phyloP scores from a whole-genome alignment of 495 filamentous ascomycete genomes.

The Tuber calosporum region DNA sequence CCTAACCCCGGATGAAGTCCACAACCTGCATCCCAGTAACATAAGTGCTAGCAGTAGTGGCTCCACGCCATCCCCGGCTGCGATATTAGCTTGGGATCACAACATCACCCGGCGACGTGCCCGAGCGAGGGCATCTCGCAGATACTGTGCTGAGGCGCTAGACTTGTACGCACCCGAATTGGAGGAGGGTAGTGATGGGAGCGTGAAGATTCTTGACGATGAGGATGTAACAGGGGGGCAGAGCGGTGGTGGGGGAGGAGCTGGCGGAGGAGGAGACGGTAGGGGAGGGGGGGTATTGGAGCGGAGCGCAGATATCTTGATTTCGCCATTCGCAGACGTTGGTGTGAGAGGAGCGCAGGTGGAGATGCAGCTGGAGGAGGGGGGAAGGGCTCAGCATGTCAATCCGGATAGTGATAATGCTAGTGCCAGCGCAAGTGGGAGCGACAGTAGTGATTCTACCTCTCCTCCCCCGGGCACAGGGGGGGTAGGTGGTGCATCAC shows the following conservation, averaged over 20 bases:
- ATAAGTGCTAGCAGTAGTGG: not conserved
- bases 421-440: not conserved
- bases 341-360: not conserved
- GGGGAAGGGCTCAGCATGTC: not conserved
- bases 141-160: not conserved
- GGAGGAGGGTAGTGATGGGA: not conserved
- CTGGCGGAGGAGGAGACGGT: not conserved
- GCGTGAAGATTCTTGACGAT: not conserved
- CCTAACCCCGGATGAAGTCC: slow-evolving; percentile 28
- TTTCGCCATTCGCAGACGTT: not conserved
- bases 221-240: not conserved
- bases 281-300: not conserved
- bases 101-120: slow-evolving; percentile 17
- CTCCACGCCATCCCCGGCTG: slow-evolving; percentile 2
- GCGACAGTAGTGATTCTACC: not conserved
- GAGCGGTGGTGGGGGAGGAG: not conserved
- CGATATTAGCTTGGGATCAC: slow-evolving; percentile 14
- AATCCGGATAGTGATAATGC: not conserved
- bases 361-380: not conserved
- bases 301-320: not conserved
- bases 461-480: not conserved
- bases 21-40: slow-evolving; percentile 1
- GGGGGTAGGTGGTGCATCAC: not conserved
- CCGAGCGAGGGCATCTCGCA: not conserved
- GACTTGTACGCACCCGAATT: not conserved